Evolutionary conservation across 1,139 yeast species (phyloP), one percentile per base, ranked within the genome.

Genomic region (Zygosaccharomyces pseudobailii): DNA sequence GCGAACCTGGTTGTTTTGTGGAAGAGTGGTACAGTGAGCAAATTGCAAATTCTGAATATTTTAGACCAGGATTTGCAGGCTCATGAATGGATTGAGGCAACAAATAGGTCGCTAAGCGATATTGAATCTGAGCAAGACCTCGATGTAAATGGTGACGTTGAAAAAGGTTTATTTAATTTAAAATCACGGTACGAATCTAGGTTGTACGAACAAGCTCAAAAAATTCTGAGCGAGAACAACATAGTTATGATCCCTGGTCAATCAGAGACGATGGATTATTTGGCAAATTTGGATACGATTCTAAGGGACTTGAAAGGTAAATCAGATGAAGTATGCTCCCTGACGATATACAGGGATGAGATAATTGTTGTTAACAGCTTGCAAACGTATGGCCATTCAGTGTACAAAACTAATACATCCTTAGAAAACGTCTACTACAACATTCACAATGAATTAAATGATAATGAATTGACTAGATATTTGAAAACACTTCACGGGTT

Each of bases 11-110:
- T 70, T 58, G 67, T 79, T 1, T 67, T 82, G 36, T 82, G 87
- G 87, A 83, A 82, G 56, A 79, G 86, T 50, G 82, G 83, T 53
- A 75, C 78, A 2, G 71, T 79, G 1, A 76, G 83, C 3, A 68
- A 73, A 23, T 59, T 78, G 24, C 72, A 73, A 47, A 57, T 67
- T 7, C 53, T 70, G 31, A 59, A 61, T 20, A 49, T 73, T 25
- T 49, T 59, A 22, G 61, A 64, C 24, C 66, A 63, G 9, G 42
- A 50, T 27, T 50, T 57, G 42, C 51, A 49, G 25, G 49, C 45
- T 6, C 54, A 52, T 34, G 55, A 57, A 36, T 66, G 69, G 68
- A 48, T 61, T 27, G 67, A 65, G 31, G 51, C 67, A 5, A 48
- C 54, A 6, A 62, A 58, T 36, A 61, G 52, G 36, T 56, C 65